phyloP scores from a whole-genome alignment of 768 basidiomycete genomes.

The Boletus subcaerulescens region DNA sequence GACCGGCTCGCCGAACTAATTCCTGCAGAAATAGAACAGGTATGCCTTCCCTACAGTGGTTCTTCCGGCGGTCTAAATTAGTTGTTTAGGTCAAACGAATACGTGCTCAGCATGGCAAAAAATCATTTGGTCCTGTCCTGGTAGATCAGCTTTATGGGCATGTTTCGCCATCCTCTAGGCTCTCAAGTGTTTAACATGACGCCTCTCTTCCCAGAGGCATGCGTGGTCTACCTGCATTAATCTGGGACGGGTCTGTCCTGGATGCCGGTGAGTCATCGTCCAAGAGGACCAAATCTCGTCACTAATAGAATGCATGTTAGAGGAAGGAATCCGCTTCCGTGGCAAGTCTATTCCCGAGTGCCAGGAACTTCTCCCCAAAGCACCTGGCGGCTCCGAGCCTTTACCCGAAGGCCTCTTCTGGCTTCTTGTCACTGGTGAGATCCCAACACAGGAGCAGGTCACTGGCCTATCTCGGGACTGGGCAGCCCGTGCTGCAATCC shows the following conservation, averaged over 20 bases:
- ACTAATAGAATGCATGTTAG: conserved; percentile 34
- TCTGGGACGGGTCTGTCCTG: conserved; percentile 98
- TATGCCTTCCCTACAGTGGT: neutral
- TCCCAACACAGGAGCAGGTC: conserved; percentile 90
- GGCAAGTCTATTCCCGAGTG: conserved; percentile 93
- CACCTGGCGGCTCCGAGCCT: conserved; percentile 83
- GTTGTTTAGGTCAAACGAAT: conserved; percentile 73
- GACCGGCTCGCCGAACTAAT: conserved; percentile 93
- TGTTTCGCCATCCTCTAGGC: neutral
- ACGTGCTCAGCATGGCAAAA: conserved; percentile 85
- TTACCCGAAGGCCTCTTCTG: conserved; percentile 94
- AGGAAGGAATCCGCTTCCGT: conserved; percentile 98
- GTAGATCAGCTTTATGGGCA: conserved; percentile 92
- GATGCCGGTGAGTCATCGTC: conserved; percentile 64
- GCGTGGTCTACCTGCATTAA: conserved; percentile 87
- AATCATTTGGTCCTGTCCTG: conserved; percentile 86
- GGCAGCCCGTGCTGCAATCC: conserved; percentile 89
- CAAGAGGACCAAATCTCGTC: no score
- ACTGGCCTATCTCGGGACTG: conserved; percentile 85
- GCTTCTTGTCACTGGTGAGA: conserved; percentile 92
- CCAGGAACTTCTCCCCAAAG: conserved; percentile 84
- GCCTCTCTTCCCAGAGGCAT: conserved; percentile 55
- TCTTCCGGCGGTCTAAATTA: conserved; percentile 4
- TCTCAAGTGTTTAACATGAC: conserved; percentile 2
- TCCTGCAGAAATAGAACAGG: conserved; percentile 65